Base-by-base conservation (phyloP, 2,329 filamentous ascomycete species). In the Penicillium sp. region DNA sequence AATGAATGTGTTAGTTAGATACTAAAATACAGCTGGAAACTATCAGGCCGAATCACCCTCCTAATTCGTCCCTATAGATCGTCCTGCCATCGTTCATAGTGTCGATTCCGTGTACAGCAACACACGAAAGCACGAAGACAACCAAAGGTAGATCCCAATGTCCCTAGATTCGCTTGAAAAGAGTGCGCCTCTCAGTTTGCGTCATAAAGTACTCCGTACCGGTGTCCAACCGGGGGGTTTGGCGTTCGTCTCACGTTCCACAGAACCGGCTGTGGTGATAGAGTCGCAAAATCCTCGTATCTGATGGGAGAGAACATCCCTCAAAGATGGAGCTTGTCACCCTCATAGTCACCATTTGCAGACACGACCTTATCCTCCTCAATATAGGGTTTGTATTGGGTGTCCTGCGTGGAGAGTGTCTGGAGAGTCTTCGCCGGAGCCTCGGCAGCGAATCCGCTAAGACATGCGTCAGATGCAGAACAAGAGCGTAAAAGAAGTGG, bases 301-400 rank as follows among this genome's bases (percentile, higher is more conserved):
- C 8, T 44, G 24, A 10, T 32, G 8, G 12, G 2, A 27, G 27
- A 4, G 8, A 2, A n/a, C 3, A 23, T 37, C 4, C 15, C 33
- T 46, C 45, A 57, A 27, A 51, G 49, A 24, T 43, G 31, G 29
- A 47, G 37, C 24, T 45, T 29, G 25, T 43, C 15, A 8, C 39
- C 49, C 18, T 25, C 47, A 33, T 48, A 51, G 42, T 61, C 59
- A 38, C 57, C 63, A 55, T 61, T 58, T 49, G 76, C 75, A 10
- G 80, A 76, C 43, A 93, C 80, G 24, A 84, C 72, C 64, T 86
- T 75, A 64, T 95, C 89, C 62, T 91, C 83, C 71, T 95, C 90
- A 55, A 96, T 82, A 27, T 78, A 68, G 1, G 84, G 82, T 44
- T 81, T 74, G 70, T 83, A 84, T 52, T 79, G 67, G 47, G 75